Evolutionary conservation across 176 grass and related monocot genomes (phyloP).

Genomic region (Canna indica): DNA sequence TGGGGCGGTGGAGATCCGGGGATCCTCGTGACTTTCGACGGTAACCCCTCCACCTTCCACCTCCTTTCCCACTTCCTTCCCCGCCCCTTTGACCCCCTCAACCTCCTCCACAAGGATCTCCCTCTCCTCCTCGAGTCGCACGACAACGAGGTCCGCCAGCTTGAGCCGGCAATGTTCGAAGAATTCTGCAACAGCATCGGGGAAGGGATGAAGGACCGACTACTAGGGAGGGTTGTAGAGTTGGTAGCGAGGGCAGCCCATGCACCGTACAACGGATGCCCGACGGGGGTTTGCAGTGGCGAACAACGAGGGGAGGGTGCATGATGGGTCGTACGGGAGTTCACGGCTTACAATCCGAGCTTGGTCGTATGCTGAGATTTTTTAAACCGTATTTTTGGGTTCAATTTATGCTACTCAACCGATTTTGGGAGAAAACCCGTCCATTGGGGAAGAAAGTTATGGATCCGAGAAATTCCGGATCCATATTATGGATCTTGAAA

Average conservation of each 20-base stretch:
- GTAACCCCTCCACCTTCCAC: conserved; percentile 35
- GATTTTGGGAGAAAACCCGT: too few relatives aligned
- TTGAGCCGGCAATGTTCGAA: neutral
- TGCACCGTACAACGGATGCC: conserved; percentile 69
- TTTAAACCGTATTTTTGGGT: too few relatives aligned
- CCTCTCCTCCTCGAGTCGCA: conserved; percentile 72
- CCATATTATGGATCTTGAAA: too few relatives aligned
- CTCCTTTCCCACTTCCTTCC: conserved; percentile 55
- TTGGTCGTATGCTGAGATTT: too few relatives aligned
- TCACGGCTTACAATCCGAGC: conserved; percentile 86
- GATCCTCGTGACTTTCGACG: conserved; percentile 69
- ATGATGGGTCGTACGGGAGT: conserved; percentile 61
- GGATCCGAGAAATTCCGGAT: too few relatives aligned
- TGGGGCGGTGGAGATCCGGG: conserved; percentile 53
- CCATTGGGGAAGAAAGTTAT: too few relatives aligned
- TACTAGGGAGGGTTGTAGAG: conserved; percentile 43
- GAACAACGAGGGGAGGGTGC: conserved; percentile 48
- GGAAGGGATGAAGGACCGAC: conserved; percentile 16
- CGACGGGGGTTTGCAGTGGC: conserved; percentile 73
- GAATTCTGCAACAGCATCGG: conserved; percentile 27
- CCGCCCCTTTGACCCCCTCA: conserved; percentile 62
- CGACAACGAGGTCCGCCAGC: conserved; percentile 45
- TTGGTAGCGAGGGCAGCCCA: conserved; percentile 52
- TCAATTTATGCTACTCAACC: too few relatives aligned
- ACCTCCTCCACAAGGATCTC: conserved; percentile 52